Evolutionary conservation across 2,329 filamentous ascomycete species (phyloP), one percentile per base, ranked within the genome.

Genomic region (Beauveria brongniartii): DNA sequence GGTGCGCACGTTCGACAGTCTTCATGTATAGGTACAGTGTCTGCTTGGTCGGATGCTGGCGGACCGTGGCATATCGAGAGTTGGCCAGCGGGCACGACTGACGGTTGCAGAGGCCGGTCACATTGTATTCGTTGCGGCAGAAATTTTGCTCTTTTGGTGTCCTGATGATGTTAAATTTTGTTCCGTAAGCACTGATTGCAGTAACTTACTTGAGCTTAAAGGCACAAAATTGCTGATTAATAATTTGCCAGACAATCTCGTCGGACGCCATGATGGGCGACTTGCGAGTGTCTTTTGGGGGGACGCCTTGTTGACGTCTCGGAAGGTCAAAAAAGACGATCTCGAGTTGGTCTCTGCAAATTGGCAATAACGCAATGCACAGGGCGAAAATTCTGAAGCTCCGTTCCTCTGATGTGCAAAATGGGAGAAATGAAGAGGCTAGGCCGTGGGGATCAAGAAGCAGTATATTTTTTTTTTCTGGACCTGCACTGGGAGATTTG

Each of bases 181-280:
- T 24, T 20, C 10, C 12, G 40, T 1, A 0, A 16, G 12, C 22
- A 37, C n/a, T 18, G 20, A 12, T 34, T n/a, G 20, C n/a, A 10
- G 18, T 3, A 14, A 68, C 84, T 68, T 77, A 91, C 86, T 96
- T 96, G 67, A 97, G 81, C 73, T 97, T 97, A 81, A 92, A 97
- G 56, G 89, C 88, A 79, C 94, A 97, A 74, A 94, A 95, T 72
- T 93, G 90, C 76, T 94, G 90, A 76, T 96, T 95, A 67, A 97
- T 96, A 62, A 97, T 90, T 74, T 92, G 87, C 94, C 94, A 99
- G 65, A 97, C 88, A 66, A 97, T 95, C 77, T 97, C 93, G 80
- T 97, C 93, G 65, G 91, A 95, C 62, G 90, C 86, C 90, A 94
- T 95, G 61, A 63, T 76, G 69, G 40, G 57, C 53, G 61, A 43